Evolutionary conservation across 495 filamentous ascomycete species (phyloP).

Genomic region (Staphylotrichum tortipilum): DNA sequence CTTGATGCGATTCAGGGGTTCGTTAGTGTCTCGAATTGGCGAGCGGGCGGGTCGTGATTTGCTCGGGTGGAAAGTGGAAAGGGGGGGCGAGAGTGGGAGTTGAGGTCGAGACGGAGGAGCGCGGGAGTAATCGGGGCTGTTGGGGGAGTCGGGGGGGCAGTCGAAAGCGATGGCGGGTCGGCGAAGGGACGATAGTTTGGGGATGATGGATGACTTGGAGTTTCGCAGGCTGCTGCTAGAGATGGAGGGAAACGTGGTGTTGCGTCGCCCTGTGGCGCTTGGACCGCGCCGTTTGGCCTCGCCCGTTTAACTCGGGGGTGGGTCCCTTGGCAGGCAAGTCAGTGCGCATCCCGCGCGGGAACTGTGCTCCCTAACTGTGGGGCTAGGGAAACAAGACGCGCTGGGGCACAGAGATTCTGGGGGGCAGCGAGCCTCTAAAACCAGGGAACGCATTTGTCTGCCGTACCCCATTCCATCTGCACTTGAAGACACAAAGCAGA

Average conservation of each 20-base stretch:
- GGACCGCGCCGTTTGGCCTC: neutral
- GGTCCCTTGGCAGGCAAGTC: neutral
- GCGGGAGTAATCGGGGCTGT: neutral
- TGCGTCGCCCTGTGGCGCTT: conserved; percentile 10
- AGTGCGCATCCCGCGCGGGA: neutral
- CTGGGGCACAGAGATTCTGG: no score
- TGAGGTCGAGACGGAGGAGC: no score
- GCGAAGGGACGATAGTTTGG: neutral
- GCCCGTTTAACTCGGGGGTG: no score
- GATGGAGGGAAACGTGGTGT: conserved; percentile 8
- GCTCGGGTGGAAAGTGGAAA: no score
- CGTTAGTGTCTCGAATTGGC: no score
- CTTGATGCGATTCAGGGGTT: neutral
- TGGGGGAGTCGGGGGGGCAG: neutral
- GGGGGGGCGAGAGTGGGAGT: neutral
- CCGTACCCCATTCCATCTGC: no score
- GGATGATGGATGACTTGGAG: neutral
- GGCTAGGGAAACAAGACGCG: neutral
- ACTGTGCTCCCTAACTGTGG: conserved; percentile 6
- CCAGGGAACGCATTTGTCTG: no score
- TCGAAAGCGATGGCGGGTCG: neutral
- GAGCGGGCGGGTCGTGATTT: no score
- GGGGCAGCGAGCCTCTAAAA: no score
- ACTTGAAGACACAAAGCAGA: no score
- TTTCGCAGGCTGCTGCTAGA: neutral